These are phyloP conservation scores for Lentinus brumalis DNA, from an alignment of 768 basidiomycete genomes.

Conservation along the genomic window DNA sequence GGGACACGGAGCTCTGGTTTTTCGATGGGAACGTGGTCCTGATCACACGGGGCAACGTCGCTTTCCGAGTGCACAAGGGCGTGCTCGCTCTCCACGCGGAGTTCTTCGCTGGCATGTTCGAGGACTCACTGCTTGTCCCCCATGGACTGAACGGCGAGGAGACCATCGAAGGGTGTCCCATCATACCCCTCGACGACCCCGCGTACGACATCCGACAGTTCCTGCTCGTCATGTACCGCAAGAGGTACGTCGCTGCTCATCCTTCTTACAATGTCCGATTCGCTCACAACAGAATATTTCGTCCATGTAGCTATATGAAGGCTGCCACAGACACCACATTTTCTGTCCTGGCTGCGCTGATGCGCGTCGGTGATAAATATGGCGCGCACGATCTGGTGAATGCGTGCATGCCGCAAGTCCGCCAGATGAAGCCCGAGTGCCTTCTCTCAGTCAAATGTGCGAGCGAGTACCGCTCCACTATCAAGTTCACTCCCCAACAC, in stretches of 20 bases:
- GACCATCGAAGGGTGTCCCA: too few species aligned
- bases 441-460: too few species aligned
- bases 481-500: too few species aligned
- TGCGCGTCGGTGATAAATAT: conserved; percentile 14
- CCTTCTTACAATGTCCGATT: too few species aligned
- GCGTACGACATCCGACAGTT: background rate
- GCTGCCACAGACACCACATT: background rate
- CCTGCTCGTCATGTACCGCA: background rate
- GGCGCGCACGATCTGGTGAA: background rate
- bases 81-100: conserved; percentile 10
- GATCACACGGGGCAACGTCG: background rate
- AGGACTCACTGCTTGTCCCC: too few species aligned
- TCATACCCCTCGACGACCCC: background rate
- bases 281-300: too few species aligned
- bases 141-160: background rate
- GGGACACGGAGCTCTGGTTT: background rate
- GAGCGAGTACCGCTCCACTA: too few species aligned
- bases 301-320: too few species aligned
- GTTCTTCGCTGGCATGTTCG: conserved; percentile 8
- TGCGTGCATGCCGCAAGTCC: too few species aligned
- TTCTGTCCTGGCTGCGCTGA: conserved; percentile 1
- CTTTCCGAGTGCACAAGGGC: conserved; percentile 10
- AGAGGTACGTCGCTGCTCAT: background rate
- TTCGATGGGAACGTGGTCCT: conserved; percentile 15
- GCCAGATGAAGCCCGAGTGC: too few species aligned